These are phyloP conservation scores for Eutrema salsugineum DNA, from an alignment of 441 rosid genomes.

Conservation along the genomic window DNA sequence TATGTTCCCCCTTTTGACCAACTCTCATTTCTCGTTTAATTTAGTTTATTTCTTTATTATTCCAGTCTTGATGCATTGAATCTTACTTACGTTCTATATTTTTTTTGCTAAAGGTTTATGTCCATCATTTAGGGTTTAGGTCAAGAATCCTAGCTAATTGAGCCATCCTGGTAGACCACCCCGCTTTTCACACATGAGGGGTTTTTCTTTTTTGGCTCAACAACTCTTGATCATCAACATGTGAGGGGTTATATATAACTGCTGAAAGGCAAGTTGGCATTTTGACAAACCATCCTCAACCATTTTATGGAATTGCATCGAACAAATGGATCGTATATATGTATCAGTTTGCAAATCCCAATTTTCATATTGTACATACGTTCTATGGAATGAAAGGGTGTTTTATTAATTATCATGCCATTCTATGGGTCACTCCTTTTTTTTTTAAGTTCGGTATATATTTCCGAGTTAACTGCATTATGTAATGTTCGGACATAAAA, in stretches of 20 bases:
- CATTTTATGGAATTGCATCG: neutral
- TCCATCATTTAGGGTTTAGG: neutral
- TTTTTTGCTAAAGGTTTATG: too few relatives aligned
- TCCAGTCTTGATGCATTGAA: slow-evolving; percentile 24
- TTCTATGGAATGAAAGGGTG: neutral
- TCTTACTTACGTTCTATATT: slow-evolving; percentile 1
- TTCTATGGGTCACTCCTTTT: neutral
- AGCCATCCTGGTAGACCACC: neutral
- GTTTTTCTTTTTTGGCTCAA: too few relatives aligned
- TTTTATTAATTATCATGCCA: too few relatives aligned
- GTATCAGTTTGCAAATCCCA: neutral
- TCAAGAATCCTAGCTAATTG: neutral
- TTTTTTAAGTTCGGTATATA: too few relatives aligned
- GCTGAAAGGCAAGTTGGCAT: neutral
- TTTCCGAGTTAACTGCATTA: too few relatives aligned
- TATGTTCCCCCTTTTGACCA: slow-evolving; percentile 34
- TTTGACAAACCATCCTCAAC: neutral
- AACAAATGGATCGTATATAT: neutral
- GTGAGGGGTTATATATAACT: too few relatives aligned
- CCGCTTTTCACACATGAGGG: neutral
- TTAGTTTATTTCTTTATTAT: slow-evolving; percentile 1
- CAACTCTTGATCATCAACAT: too few relatives aligned
- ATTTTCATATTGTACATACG: too few relatives aligned
- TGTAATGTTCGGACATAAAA: too few relatives aligned
- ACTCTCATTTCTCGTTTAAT: slow-evolving; percentile 25